Conservation (phyloP, 495 filamentous ascomycete genomes). For the Podospora bellae-mahoneyi region DNA sequence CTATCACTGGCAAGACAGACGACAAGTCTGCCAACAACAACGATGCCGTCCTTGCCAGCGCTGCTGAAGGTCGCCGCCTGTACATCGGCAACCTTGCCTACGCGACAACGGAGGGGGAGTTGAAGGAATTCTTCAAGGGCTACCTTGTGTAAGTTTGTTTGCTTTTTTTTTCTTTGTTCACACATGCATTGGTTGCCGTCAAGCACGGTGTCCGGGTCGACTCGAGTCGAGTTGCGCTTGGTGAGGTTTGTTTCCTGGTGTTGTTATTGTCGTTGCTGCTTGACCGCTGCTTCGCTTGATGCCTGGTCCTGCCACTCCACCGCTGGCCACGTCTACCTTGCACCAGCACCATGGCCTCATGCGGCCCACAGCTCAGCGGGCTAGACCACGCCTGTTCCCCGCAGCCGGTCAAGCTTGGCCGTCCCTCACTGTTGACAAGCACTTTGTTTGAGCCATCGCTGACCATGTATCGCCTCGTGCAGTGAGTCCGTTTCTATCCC, state of each 20-base stretch:
- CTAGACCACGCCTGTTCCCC: conserved; percentile 1
- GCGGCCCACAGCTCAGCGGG: neutral
- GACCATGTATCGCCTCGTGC: conserved; percentile 19
- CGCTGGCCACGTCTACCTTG: conserved; percentile 5
- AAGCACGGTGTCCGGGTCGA: neutral
- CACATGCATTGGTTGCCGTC: conserved; percentile 6
- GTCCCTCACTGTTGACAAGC: neutral
- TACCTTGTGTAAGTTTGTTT: conserved; percentile 85
- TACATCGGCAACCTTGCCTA: conserved; percentile 99
- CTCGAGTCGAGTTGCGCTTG: neutral
- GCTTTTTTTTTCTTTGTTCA: conserved; percentile 10
- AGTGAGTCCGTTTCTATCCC: conserved; percentile 98
- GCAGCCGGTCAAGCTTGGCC: neutral
- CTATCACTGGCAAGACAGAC: conserved; percentile 56
- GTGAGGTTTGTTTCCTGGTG: neutral
- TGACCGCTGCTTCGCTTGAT: conserved; percentile 16
- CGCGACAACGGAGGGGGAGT: conserved; percentile 98
- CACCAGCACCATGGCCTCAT: neutral
- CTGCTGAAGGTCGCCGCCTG: conserved; percentile 95
- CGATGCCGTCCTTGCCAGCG: conserved; percentile 82
- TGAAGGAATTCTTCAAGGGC: conserved; percentile 97
- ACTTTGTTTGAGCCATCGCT: conserved; percentile 17
- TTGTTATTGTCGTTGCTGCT: neutral
- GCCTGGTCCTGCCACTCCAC: neutral
- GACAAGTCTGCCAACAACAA: conserved; percentile 54